Percentiles rank a stretch among this genome's conserved stretches.
phyloP scores from a whole-genome alignment of 2,329 filamentous ascomycete species.

The Cytospora piceae region DNA sequence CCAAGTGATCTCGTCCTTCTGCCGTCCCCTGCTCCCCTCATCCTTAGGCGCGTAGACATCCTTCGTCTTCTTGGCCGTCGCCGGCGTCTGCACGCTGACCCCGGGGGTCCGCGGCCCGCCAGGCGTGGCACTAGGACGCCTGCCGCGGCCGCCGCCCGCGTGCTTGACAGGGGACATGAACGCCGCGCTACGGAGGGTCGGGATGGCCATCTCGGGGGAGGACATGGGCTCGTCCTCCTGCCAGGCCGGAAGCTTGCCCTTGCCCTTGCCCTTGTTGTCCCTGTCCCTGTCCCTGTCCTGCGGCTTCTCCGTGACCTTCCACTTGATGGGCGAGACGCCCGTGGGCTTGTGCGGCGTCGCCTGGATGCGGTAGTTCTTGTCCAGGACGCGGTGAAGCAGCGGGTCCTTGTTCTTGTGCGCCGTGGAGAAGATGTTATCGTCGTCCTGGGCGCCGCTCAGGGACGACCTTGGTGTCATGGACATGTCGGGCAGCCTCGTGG shows the following conservation, averaged over 20 bases:
- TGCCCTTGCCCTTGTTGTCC: conserved; percentile 36
- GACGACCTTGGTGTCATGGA: conserved; percentile 65
- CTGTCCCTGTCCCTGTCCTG: conserved; percentile 36
- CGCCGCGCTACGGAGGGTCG: conserved; percentile 81
- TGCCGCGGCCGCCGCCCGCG: conserved; percentile 35
- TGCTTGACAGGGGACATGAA: conserved; percentile 73
- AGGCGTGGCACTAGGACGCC: conserved; percentile 39
- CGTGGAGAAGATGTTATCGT: conserved; percentile 33
- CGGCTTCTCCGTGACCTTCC: conserved; percentile 40
- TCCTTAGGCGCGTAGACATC: conserved; percentile 50
- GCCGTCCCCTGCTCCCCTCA: conserved; percentile 36
- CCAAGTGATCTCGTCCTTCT: conserved; percentile 64
- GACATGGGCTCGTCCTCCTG: conserved; percentile 64
- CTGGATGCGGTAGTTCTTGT: conserved; percentile 93
- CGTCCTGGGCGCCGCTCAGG: conserved; percentile 37
- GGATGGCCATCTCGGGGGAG: conserved; percentile 78
- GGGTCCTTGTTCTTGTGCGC: conserved; percentile 64
- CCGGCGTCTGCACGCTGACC: conserved; percentile 82
- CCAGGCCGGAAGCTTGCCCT: conserved; percentile 48
- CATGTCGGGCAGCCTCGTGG: conserved; percentile 62
- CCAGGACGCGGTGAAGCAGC: conserved; percentile 85
- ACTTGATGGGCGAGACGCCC: conserved; percentile 52
- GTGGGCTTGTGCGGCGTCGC: conserved; percentile 77
- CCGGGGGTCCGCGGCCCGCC: conserved; percentile 72
- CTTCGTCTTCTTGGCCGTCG: conserved; percentile 51